A percentile compares a stretch with the other conserved stretches of the same genome.
phyloP scores from a whole-genome alignment of 768 basidiomycete species.

The Lactarius vividus region DNA sequence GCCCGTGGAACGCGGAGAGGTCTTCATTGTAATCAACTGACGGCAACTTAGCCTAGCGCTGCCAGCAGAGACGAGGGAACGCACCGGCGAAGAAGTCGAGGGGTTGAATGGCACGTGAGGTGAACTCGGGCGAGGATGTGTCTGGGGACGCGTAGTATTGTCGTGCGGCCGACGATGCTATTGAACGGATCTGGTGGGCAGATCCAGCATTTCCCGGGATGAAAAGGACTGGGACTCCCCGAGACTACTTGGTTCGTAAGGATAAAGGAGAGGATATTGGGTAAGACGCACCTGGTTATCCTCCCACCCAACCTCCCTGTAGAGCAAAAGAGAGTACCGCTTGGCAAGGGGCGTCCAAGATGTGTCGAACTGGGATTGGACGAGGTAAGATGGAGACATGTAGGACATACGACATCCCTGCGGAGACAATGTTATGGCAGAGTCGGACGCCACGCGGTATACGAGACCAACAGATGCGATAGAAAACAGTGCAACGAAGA shows the following conservation, averaged over 20 bases:
- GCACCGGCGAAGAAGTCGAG: conserved; percentile 87
- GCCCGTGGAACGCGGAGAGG: conserved; percentile 90
- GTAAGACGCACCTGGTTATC: conserved; percentile 47
- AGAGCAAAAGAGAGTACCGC: conserved; percentile 86
- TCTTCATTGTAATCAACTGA: conserved; percentile 97
- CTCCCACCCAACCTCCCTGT: conserved; percentile 89
- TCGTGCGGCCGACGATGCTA: conserved; percentile 85
- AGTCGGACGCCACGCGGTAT: conserved; percentile 19
- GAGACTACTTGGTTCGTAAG: conserved; percentile 29
- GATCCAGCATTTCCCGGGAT: conserved; percentile 98
- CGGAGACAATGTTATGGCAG: conserved; percentile 53
- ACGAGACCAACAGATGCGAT: conserved; percentile 6
- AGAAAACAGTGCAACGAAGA: conserved; percentile 16
- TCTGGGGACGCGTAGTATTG: conserved; percentile 72
- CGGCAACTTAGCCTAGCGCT: conserved; percentile 5
- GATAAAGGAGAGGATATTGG: conserved; percentile 11
- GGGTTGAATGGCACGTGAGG: conserved; percentile 45
- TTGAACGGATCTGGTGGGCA: conserved; percentile 89
- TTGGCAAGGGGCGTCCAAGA: conserved; percentile 68
- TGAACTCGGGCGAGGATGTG: conserved; percentile 52
- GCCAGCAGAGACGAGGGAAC: conserved; percentile 28
- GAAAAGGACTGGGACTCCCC: conserved; percentile 87
- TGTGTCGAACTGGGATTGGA: conserved; percentile 62
- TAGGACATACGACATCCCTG: conserved; percentile 96
- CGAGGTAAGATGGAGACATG: conserved; percentile 90